Percentiles rank a stretch among this genome's conserved stretches.
phyloP scores from a whole-genome alignment of 139 green algal genomes.

The Auxenochlorella protothecoides region DNA sequence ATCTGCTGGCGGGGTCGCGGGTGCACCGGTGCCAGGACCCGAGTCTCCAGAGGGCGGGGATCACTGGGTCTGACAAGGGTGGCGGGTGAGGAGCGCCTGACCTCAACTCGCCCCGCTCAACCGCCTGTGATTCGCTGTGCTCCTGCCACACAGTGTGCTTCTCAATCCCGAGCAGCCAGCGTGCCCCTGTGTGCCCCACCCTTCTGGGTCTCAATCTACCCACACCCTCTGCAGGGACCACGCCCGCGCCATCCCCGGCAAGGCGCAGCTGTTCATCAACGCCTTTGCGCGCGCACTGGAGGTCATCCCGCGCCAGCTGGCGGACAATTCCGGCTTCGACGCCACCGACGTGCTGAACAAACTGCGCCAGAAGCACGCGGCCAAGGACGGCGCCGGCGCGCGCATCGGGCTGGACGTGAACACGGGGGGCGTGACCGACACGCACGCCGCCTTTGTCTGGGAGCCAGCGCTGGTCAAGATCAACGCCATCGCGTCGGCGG shows the following conservation, averaged over 20 bases:
- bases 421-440: conserved; percentile 89
- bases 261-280: conserved; percentile 94
- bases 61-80: neutral
- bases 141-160: neutral
- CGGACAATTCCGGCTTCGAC: conserved; percentile 95
- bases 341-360: conserved; percentile 97
- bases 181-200: neutral
- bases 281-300: conserved; percentile 83
- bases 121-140: neutral
- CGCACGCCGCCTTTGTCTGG: conserved; percentile 90
- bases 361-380: conserved; percentile 91
- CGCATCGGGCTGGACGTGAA: conserved; percentile 94
- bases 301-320: conserved; percentile 92
- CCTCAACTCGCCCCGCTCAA: neutral
- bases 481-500: conserved; percentile 85
- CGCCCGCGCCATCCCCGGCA: conserved; percentile 62
- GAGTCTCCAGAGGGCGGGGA: no score
- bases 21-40: no score
- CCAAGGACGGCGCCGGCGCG: conserved; percentile 37
- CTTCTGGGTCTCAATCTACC: neutral
- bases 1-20: no score
- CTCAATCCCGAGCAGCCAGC: neutral
- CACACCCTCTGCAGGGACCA: conserved; percentile 33
- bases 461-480: conserved; percentile 90
- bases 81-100: neutral